phyloP scores from a whole-genome alignment of 140 eudicot genomes.

The Ambrosia hybrid region DNA sequence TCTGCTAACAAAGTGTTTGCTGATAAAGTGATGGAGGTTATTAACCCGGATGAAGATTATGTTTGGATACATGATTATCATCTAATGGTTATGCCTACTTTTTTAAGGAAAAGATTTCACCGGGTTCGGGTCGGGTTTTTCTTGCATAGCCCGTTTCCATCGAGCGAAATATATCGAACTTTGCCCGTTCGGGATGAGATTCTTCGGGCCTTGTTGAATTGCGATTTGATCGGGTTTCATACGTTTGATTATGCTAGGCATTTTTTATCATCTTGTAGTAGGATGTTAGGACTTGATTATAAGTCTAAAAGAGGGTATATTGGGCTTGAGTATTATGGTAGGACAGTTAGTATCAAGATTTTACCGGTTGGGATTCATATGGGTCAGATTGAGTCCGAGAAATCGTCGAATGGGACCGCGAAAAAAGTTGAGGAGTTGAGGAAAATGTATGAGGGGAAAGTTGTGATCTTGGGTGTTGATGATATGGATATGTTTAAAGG shows the following conservation, averaged over 20 bases:
- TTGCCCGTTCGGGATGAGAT: constrained; percentile 82
- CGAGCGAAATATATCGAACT: constrained; percentile 81
- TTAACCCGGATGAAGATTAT: constrained; percentile 81
- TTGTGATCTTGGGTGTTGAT: constrained; percentile 83
- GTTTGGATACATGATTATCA: constrained; percentile 95
- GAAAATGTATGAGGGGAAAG: constrained; percentile 50
- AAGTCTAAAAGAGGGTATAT: constrained; percentile 86
- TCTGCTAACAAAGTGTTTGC: constrained; percentile 77
- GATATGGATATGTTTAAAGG: constrained; percentile 92
- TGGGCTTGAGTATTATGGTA: constrained; percentile 86
- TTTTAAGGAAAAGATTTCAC: constrained; percentile 63
- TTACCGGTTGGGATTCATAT: constrained; percentile 85
- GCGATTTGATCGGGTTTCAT: constrained; percentile 84
- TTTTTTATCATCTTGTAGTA: constrained; percentile 79
- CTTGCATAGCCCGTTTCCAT: constrained; percentile 72
- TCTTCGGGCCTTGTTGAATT: constrained; percentile 64
- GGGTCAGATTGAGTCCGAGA: constrained; percentile 63
- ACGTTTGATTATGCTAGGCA: constrained; percentile 95
- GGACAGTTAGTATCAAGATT: constrained; percentile 84
- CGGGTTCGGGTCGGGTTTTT: constrained; percentile 78
- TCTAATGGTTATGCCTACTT: constrained; percentile 74
- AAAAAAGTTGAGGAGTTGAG: constrained; percentile 43
- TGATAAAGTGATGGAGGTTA: constrained; percentile 75
- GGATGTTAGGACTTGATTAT: constrained; percentile 87
- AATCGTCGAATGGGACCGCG: constrained; percentile 48